Percentiles rank a stretch among this genome's conserved stretches.
These are phyloP conservation scores for Kurtzmaniella quercitrusa DNA, from an alignment of 1,139 yeast species.

Conservation along the genomic window DNA sequence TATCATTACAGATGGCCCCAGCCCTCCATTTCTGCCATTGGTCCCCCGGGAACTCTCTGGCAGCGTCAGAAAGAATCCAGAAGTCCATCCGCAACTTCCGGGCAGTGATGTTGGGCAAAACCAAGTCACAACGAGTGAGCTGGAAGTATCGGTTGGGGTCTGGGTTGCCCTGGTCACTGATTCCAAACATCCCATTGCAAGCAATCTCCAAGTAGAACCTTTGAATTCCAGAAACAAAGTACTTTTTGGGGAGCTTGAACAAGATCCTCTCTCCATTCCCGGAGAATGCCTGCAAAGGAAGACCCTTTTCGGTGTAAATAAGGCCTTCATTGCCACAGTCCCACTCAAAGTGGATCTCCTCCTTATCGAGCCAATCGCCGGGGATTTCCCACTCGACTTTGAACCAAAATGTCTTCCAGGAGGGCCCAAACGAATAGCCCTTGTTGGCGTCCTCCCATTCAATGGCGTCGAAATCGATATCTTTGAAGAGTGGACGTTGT, in stretches of 20 bases:
- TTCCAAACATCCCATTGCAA: constrained; percentile 94
- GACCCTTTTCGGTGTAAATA: constrained; percentile 62
- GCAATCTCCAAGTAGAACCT: constrained; percentile 80
- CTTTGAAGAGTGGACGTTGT: constrained; percentile 71
- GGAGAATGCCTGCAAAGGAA: constrained; percentile 77
- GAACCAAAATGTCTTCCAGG: constrained; percentile 98
- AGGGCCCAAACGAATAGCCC: constrained; percentile 86
- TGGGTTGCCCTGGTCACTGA: constrained; percentile 58
- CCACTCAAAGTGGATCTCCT: constrained; percentile 71
- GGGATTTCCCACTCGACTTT: constrained; percentile 63
- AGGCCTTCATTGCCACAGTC: constrained; percentile 86
- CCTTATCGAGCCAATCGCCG: constrained; percentile 44
- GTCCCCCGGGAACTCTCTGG: constrained; percentile 73
- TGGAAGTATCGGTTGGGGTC: constrained; percentile 66
- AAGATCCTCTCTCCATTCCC: constrained; percentile 81
- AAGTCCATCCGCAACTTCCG: constrained; percentile 75
- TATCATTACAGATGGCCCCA: constrained; percentile 66
- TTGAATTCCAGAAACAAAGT: constrained; percentile 37
- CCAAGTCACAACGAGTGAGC: constrained; percentile 68
- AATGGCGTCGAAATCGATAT: constrained; percentile 40
- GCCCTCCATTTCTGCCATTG: constrained; percentile 82
- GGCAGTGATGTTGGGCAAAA: constrained; percentile 78
- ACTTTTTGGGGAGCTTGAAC: constrained; percentile 58
- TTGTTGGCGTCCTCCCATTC: constrained; percentile 59
- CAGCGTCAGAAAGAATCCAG: constrained; percentile 87